Evolutionary conservation across 2,329 filamentous ascomycete genomes (phyloP), one percentile per base, ranked within the genome.

Genomic region (Aspergillus texensis): DNA sequence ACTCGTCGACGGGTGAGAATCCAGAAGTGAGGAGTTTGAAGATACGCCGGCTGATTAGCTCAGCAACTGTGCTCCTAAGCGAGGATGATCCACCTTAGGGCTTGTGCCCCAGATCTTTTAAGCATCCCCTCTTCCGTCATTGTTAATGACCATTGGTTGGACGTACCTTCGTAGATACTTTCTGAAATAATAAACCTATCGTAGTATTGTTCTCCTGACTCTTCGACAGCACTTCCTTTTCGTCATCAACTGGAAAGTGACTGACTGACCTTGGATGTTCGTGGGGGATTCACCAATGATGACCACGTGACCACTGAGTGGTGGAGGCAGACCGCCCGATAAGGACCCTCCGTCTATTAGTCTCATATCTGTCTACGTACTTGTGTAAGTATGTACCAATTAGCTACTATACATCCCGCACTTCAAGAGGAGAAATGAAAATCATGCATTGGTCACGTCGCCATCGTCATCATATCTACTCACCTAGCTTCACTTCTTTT

Each of bases 11-110:
- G 69, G 72, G 68, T 68, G 62, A 72, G 75, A 78, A 73, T 75
- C 73, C 74, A 71, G 67, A 69, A 69, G 72, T 74, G 77, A 78
- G 75, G 69, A 78, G 74, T 77, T 79, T 78, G 74, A 76, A 30
- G 74, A 67, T 73, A 66, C 67, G 67, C 67, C 71, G 75, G 68
- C 66, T 73, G 75, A 76, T 79, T 79, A 79, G 76, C 73, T 79
- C 77, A 79, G 71, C 69, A 46, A 70, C 66, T 75, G 71, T 76
- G 71, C 67, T 65, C 65, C 72, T 78, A 78, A 79, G 76, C 77
- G 77, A 78, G 72, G 54, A 65, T 68, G 66, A 52, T 68, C 75
- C 75, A 76, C 74, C 63, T 72, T 78, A 78, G 77, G 76, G 76
- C 66, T 78, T 65, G 58, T 73, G 71, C 73, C 73, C 70, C 71